A percentile compares a stretch with the other conserved stretches of the same genome.
Conservation (phyloP, 2,329 filamentous ascomycete genomes). For the Aspergillus tanneri region DNA sequence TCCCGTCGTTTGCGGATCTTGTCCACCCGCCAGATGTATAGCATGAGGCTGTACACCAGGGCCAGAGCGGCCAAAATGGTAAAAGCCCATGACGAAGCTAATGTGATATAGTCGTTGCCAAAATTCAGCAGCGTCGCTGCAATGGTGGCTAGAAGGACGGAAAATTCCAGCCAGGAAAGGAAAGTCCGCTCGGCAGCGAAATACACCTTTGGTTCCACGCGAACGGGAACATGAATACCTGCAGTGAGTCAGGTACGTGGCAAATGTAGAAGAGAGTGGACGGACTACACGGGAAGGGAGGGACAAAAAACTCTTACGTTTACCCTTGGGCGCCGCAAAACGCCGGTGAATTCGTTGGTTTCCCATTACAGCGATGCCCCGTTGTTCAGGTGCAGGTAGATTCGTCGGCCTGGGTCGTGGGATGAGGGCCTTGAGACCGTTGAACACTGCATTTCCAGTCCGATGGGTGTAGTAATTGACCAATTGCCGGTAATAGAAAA, state of each 20-base stretch:
- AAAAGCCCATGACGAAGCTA: conserved; percentile 73
- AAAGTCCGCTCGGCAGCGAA: conserved; percentile 96
- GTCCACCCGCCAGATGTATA: conserved; percentile 84
- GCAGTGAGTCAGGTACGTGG: conserved; percentile 25
- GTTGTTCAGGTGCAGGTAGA: conserved; percentile 38
- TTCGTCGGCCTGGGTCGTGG: conserved; percentile 53
- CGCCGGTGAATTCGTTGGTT: conserved; percentile 48
- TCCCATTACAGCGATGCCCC: conserved; percentile 44
- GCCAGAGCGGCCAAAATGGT: conserved; percentile 75
- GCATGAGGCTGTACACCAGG: conserved; percentile 76
- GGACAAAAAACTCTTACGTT: conserved; percentile 44
- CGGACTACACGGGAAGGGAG: neutral
- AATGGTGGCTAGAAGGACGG: conserved; percentile 87
- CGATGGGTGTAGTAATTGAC: conserved; percentile 53
- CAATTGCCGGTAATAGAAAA: conserved; percentile 68
- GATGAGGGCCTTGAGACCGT: conserved; percentile 47
- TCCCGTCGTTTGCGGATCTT: conserved; percentile 80
- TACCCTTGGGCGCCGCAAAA: conserved; percentile 60
- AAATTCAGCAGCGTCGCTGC: conserved; percentile 84
- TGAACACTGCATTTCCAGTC: conserved; percentile 46
- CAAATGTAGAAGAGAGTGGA: neutral
- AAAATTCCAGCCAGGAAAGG: conserved; percentile 95
- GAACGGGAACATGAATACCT: conserved; percentile 92
- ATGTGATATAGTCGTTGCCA: conserved; percentile 59
- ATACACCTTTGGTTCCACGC: conserved; percentile 96